phyloP scores from a whole-genome alignment of 2,329 filamentous ascomycete genomes.

The Claviceps citrina region DNA sequence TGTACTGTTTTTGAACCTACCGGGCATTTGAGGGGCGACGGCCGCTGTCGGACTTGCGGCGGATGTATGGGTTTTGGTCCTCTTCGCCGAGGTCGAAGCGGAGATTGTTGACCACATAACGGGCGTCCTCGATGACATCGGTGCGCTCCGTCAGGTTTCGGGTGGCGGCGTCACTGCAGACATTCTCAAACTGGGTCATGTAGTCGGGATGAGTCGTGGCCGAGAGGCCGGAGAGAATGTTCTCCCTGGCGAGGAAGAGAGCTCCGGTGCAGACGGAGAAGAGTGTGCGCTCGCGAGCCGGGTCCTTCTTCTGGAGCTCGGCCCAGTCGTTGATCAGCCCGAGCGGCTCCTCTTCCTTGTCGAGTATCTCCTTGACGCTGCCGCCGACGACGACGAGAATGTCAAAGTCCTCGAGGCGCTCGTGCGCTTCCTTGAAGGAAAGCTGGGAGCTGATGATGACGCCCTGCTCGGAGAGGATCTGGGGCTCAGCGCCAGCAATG shows the following conservation, averaged over 20 bases:
- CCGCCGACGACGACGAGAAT: slow-evolving; percentile 67
- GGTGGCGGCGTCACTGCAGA: slow-evolving; percentile 59
- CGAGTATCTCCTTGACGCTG: slow-evolving; percentile 45
- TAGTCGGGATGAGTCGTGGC: slow-evolving; percentile 73
- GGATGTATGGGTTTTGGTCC: slow-evolving; percentile 71
- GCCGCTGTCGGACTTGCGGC: slow-evolving; percentile 53
- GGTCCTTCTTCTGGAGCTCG: slow-evolving; percentile 66
- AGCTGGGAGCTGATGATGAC: slow-evolving; percentile 59
- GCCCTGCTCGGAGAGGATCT: slow-evolving; percentile 45
- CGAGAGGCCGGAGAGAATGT: slow-evolving; percentile 61
- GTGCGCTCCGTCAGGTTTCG: slow-evolving; percentile 60
- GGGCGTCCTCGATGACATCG: slow-evolving; percentile 64
- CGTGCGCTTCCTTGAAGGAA: slow-evolving; percentile 62
- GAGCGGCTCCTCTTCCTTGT: slow-evolving; percentile 53
- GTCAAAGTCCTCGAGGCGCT: slow-evolving; percentile 60
- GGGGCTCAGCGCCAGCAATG: slow-evolving; percentile 36
- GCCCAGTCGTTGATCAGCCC: slow-evolving; percentile 60
- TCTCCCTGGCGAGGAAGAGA: slow-evolving; percentile 60
- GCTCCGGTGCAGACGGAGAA: slow-evolving; percentile 68
- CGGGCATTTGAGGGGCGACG: slow-evolving; percentile 45
- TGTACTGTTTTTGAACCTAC: slow-evolving; percentile 33
- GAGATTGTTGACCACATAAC: slow-evolving; percentile 84
- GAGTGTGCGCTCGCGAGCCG: slow-evolving; percentile 64
- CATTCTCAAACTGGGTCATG: slow-evolving; percentile 65
- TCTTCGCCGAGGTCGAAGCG: slow-evolving; percentile 71